phyloP scores from a whole-genome alignment of 495 filamentous ascomycete species.

The Penicillium simplicissimum region DNA sequence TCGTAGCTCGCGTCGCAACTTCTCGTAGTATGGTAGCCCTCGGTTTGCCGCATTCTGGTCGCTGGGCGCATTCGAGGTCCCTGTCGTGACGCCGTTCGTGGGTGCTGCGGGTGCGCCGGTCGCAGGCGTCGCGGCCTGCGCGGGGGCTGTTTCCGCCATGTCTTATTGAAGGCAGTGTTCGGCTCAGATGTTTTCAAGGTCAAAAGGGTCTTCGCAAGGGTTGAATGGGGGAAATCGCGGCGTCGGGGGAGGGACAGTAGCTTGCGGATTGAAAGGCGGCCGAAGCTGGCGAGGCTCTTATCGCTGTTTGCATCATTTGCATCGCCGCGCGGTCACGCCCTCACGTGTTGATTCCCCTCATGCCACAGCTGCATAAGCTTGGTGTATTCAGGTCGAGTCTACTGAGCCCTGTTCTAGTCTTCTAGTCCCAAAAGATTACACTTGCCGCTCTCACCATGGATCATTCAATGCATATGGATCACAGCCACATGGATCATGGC shows the following conservation, averaged over 20 bases:
- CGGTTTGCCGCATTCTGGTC: constrained; percentile 41
- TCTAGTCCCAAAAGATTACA: not conserved
- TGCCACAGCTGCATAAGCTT: not conserved
- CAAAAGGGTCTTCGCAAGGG: not conserved
- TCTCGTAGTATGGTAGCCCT: constrained; percentile 70
- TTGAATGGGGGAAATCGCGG: not conserved
- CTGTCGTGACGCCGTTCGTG: constrained; percentile 23
- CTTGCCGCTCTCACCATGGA: constrained; percentile 26
- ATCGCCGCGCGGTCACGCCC: constrained; percentile 13
- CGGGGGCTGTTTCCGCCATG: constrained; percentile 58
- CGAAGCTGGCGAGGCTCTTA: constrained; percentile 28
- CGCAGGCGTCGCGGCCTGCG: constrained; percentile 29
- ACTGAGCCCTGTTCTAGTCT: not conserved
- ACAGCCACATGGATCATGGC: constrained; percentile 45
- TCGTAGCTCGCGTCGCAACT: constrained; percentile 66
- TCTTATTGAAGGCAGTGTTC: not conserved
- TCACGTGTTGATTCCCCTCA: constrained; percentile 11
- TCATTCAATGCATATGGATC: constrained; percentile 47
- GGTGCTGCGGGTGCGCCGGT: constrained; percentile 23
- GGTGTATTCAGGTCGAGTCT: not conserved
- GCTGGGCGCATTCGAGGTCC: constrained; percentile 34
- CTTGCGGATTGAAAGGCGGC: constrained; percentile 20
- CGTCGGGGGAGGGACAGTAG: constrained; percentile 6
- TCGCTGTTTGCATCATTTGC: constrained; percentile 48
- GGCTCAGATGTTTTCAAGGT: not conserved